A percentile compares a stretch with the other conserved stretches of the same genome.
phyloP scores from a whole-genome alignment of 116 monocot genomes.

The Phalaenopsis hybrid region DNA sequence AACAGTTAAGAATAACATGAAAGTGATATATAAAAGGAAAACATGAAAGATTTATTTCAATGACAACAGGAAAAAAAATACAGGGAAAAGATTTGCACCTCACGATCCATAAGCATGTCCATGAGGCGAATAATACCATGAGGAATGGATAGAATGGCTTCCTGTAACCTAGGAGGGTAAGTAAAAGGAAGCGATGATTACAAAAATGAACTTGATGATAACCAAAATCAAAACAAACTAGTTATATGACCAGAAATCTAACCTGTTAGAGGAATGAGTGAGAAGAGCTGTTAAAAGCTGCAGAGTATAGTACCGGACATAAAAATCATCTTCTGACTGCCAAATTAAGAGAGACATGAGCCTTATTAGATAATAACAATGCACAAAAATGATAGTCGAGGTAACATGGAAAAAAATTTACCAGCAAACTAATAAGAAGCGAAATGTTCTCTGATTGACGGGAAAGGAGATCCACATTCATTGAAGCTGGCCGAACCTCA shows the following conservation, averaged over 20 bases:
- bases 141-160: constrained; percentile 81
- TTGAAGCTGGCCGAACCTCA: constrained; percentile 74
- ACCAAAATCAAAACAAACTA: background rate
- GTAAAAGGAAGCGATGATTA: background rate
- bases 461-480: constrained; percentile 89
- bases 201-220: background rate
- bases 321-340: constrained; percentile 98
- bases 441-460: constrained; percentile 89
- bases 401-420: background rate
- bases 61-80: background rate
- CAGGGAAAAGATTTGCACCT: constrained; percentile 33
- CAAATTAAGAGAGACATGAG: background rate
- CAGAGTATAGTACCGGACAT: constrained; percentile 92
- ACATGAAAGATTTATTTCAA: background rate
- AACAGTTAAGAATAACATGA: background rate
- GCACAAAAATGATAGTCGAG: constrained; percentile 15
- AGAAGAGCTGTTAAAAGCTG: constrained; percentile 96
- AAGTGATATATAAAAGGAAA: background rate
- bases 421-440: constrained; percentile 78
- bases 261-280: constrained; percentile 86
- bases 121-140: constrained; percentile 80
- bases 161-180: constrained; percentile 63
- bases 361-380: constrained; percentile 25
- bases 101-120: constrained; percentile 98
- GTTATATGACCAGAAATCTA: constrained; percentile 7